phyloP scores from a whole-genome alignment of 352 stramenopile species.

The Pythium scleroteichum region DNA sequence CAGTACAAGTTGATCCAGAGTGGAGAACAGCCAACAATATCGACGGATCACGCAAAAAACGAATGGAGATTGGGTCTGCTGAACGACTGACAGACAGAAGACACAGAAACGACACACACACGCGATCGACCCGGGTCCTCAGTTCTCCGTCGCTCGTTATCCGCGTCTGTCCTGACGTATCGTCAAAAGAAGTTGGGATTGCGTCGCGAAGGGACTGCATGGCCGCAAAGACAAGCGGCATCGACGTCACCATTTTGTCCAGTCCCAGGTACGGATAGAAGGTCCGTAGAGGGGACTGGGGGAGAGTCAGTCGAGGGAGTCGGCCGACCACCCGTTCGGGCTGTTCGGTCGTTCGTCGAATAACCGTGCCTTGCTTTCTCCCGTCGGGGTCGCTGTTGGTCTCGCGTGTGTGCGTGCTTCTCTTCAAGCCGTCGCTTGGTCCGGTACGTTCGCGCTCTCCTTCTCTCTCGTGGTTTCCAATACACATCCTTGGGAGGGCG shows the following conservation, averaged over 20 bases:
- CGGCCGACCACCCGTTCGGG: conserved; percentile 10
- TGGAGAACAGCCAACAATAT: not conserved
- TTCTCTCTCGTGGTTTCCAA: conserved; percentile 4
- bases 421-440: conserved; percentile 25
- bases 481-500: not conserved
- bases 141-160: not conserved
- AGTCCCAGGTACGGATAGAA: conserved; percentile 27
- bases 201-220: not conserved
- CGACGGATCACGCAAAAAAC: conserved; percentile 7
- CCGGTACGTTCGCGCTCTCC: conserved; percentile 10
- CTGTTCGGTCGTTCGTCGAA: conserved; percentile 7
- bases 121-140: not conserved
- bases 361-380: conserved; percentile 2
- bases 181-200: not conserved
- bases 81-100: conserved; percentile 25
- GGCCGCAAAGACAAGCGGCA: conserved; percentile 27
- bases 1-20: too few relatives aligned
- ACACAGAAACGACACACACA: conserved; percentile 31
- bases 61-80: conserved; percentile 17
- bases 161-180: not conserved
- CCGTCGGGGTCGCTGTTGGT: not conserved
- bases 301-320: conserved; percentile 7
- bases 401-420: conserved; percentile 22
- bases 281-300: conserved; percentile 16
- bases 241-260: conserved; percentile 1